phyloP scores from a whole-genome alignment of 129 eudicot species.

The Apium graveolens region DNA sequence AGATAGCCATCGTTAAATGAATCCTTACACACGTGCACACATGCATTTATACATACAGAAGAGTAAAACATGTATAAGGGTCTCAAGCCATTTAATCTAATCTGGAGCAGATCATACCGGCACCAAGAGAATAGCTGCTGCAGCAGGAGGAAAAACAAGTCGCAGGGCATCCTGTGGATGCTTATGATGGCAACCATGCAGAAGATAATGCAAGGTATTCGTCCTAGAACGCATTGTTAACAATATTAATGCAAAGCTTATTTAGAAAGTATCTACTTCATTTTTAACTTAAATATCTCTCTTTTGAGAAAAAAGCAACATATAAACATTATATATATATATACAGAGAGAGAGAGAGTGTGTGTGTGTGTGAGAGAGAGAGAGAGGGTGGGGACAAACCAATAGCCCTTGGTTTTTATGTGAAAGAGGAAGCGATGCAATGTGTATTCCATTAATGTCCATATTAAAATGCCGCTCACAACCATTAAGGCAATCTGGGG shows the following conservation, averaged over 20 bases:
- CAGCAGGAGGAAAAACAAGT: slow-evolving; percentile 98
- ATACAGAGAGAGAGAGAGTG: neutral
- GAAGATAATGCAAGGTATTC: slow-evolving; percentile 81
- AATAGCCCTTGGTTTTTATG: slow-evolving; percentile 77
- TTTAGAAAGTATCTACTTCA: neutral
- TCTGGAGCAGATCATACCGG: slow-evolving; percentile 52
- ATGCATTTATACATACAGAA: neutral
- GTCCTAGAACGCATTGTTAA: slow-evolving; percentile 40
- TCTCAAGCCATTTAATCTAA: neutral
- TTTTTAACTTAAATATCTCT: neutral
- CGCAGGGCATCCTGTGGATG: slow-evolving; percentile 97
- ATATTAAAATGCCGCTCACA: slow-evolving; percentile 51
- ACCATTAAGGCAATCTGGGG: slow-evolving; percentile 46
- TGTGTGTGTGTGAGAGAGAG: too few relatives aligned
- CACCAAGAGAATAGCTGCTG: slow-evolving; percentile 77
- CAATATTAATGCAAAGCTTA: neutral
- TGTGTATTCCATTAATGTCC: slow-evolving; percentile 84
- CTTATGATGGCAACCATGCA: slow-evolving; percentile 99
- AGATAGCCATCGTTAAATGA: neutral
- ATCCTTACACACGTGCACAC: neutral
- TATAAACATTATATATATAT: too few relatives aligned
- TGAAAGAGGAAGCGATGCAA: slow-evolving; percentile 93
- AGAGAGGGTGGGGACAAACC: slow-evolving; percentile 36
- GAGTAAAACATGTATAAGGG: neutral
- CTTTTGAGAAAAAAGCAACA: neutral